Percentiles rank a stretch among this genome's conserved stretches.
Conservation (phyloP, 2,329 filamentous ascomycete species). For the Metarhizium sp. region DNA sequence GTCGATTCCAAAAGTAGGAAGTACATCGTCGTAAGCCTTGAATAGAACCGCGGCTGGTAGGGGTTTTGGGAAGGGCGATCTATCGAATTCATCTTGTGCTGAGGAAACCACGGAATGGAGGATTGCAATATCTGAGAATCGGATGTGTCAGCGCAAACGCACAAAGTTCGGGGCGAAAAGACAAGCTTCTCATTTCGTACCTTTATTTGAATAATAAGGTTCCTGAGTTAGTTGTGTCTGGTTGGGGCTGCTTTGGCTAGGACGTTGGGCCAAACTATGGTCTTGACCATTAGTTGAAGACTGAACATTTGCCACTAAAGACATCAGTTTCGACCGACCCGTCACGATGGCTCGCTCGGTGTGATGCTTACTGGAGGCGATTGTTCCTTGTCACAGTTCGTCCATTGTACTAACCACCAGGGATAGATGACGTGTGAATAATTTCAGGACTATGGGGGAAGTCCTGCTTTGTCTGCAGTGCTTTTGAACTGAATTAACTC, state of each 20-base stretch:
- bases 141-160: constrained; percentile 1
- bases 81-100: constrained; percentile 55
- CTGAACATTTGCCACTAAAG: not conserved
- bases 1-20: constrained; percentile 61
- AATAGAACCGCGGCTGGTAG: constrained; percentile 72
- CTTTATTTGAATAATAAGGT: constrained; percentile 51
- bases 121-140: constrained; percentile 60
- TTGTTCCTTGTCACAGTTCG: constrained; percentile 20
- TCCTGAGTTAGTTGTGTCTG: constrained; percentile 10
- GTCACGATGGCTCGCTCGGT: not conserved
- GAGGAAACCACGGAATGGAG: constrained; percentile 67
- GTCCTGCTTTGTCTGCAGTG: not conserved
- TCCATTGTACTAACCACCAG: constrained; percentile 14
- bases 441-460: not conserved
- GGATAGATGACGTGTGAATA: constrained; percentile 7
- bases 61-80: constrained; percentile 48
- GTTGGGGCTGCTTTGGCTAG: not conserved
- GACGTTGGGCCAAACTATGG: not conserved
- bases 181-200: constrained; percentile 22
- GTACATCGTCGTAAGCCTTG: constrained; percentile 66
- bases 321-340: not conserved
- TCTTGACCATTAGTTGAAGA: not conserved
- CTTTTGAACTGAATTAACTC: not conserved
- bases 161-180: not conserved
- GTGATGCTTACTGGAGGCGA: constrained; percentile 18